Percentiles rank a stretch among this genome's conserved stretches.
Evolutionary conservation across 352 stramenopile genomes (phyloP).

Genomic region (Thraustotheca clavata): DNA sequence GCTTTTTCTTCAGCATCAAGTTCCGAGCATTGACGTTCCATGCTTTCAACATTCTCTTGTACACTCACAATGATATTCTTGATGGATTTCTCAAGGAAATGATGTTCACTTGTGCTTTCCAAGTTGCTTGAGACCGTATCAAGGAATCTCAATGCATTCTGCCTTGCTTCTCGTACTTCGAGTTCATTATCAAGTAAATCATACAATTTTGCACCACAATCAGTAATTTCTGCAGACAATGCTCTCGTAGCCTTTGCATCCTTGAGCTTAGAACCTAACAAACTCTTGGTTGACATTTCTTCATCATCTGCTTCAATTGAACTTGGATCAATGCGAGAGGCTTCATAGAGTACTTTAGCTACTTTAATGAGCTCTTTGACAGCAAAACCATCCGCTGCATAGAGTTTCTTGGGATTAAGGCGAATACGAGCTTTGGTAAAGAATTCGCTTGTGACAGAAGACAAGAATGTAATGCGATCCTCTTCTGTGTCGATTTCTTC

Average conservation of each 20-base stretch:
- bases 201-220: constrained; percentile 86
- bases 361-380: constrained; percentile 94
- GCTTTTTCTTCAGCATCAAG: constrained; percentile 89
- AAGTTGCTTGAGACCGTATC: constrained; percentile 83
- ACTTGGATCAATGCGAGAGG: constrained; percentile 57
- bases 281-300: constrained; percentile 53
- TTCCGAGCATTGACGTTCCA: constrained; percentile 84
- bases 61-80: constrained; percentile 60
- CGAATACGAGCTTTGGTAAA: constrained; percentile 87
- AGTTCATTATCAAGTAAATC: constrained; percentile 89
- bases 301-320: constrained; percentile 56
- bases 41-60: constrained; percentile 81
- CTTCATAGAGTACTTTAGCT: constrained; percentile 88
- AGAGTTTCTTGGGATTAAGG: constrained; percentile 94
- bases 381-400: constrained; percentile 89
- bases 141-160: constrained; percentile 88
- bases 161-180: constrained; percentile 69
- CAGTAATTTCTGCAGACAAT: constrained; percentile 91
- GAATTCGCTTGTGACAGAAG: constrained; percentile 70
- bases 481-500: constrained; percentile 94
- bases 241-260: constrained; percentile 86
- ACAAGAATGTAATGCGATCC: constrained; percentile 92
- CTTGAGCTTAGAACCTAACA: constrained; percentile 69
- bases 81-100: constrained; percentile 81
- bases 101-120: constrained; percentile 78